Base-by-base conservation (phyloP, 768 basidiomycete genomes). In the Lyophyllum decastes region DNA sequence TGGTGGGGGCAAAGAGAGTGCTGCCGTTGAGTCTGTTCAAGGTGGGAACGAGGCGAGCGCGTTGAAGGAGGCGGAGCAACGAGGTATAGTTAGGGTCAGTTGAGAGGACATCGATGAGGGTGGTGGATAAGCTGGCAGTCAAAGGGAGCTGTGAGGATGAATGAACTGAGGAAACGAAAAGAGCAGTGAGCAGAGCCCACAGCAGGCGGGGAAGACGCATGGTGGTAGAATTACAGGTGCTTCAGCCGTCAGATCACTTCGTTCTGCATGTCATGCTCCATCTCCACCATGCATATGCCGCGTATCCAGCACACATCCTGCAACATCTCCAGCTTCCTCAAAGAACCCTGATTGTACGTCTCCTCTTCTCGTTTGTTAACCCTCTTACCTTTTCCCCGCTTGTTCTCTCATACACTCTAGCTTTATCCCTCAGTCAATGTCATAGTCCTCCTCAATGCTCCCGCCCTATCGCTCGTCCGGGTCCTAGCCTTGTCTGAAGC, bases 1-100 rank as follows among this genome's bases (percentile, higher is more conserved):
- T 95, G 19, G 93, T 97, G 1, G 97, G 97, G 1, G 97, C 97
- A 67, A 98, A 98, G 47, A 99, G 71, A 25, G 97, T 97, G 68
- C 82, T 82, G 40, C 79, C 84, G 57, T 90, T 87, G 62, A 99
- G 86, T 62, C 79, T 85, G 71, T 96, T 97, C 61, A 99, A 81
- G 6, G 92, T 93, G 1, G 97, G 97, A 53, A 99, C 87, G 61
- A 98, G 87, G 58, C 87, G 87, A 3, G 96, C 83, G 14, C 85
- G 83, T 70, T 96, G 94, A 11, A 98, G 80, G 14, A 98, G 83
- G 21, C 68, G 68, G 17, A 98, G 74, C 17, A 97, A 78, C 26
- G 85, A 87, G 1, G 85, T 76, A 67, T 93, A 95, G 72, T 96
- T 88, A 2, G 85, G 76, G 66, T 95, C 92, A 0, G 74, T 73